phyloP scores from a whole-genome alignment of 2,329 filamentous ascomycete genomes.

The Blastomyces silverae region DNA sequence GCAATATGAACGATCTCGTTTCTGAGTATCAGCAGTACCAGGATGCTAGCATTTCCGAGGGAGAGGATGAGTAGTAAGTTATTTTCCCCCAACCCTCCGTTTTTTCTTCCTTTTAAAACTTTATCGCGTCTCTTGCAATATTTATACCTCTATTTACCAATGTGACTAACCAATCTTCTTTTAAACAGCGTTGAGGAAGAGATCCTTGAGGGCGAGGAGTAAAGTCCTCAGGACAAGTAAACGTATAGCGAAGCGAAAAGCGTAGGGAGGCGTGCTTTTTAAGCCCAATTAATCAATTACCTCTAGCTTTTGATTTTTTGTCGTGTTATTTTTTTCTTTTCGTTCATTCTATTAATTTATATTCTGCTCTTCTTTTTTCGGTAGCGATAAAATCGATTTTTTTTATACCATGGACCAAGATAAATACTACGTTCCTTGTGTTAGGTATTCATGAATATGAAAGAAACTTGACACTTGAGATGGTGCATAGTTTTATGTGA shows the following conservation, averaged over 20 bases:
- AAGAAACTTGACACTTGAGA: no score
- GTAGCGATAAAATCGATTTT: slow-evolving; percentile 7
- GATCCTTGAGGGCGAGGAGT: slow-evolving; percentile 65
- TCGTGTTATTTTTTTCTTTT: background rate
- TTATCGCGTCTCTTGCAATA: background rate
- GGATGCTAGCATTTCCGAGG: slow-evolving; percentile 95
- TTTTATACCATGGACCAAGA: background rate
- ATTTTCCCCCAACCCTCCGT: slow-evolving; percentile 13
- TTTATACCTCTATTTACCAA: background rate
- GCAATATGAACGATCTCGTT: slow-evolving; percentile 99
- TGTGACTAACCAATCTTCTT: slow-evolving; percentile 22
- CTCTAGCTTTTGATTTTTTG: no score
- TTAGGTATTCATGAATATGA: background rate
- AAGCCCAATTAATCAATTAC: background rate
- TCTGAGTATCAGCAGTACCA: slow-evolving; percentile 99
- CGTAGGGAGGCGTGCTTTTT: background rate
- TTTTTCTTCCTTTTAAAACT: background rate
- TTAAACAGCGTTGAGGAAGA: slow-evolving; percentile 62
- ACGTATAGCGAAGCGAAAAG: background rate
- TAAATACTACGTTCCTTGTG: background rate
- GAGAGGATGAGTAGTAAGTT: slow-evolving; percentile 78
- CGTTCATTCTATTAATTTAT: background rate
- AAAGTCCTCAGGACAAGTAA: slow-evolving; percentile 31
- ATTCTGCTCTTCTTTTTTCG: background rate
- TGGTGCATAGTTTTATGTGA: no score